A percentile compares a stretch with the other conserved stretches of the same genome.
These are phyloP conservation scores for Colletotrichum tropicicola DNA, from an alignment of 2,329 filamentous ascomycete species.

Conservation along the genomic window DNA sequence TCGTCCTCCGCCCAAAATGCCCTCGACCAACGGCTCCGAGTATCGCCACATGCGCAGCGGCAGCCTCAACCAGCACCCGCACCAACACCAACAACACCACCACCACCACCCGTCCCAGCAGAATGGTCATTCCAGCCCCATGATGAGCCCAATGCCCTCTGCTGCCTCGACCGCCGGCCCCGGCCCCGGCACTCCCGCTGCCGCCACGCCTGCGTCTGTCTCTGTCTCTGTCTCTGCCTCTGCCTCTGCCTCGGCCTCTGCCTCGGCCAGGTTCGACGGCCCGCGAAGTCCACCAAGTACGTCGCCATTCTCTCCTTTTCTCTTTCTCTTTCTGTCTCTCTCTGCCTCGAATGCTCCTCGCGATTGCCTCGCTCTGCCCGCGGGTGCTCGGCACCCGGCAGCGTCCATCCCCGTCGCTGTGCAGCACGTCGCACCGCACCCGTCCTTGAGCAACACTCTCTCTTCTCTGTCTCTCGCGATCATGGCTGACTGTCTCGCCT, in stretches of 20 bases:
- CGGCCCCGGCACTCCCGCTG: conserved; percentile 19
- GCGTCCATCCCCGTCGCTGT: not conserved
- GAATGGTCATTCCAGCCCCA: conserved; percentile 38
- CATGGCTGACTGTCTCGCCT: conserved; percentile 31
- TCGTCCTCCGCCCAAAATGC: conserved; percentile 31
- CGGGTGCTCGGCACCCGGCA: too few species aligned
- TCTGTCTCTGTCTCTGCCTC: not conserved
- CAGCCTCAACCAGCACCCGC: conserved; percentile 61
- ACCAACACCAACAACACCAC: conserved; percentile 36
- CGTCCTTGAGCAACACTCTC: conserved; percentile 23
- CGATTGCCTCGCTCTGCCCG: not conserved
- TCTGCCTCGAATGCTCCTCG: too few species aligned
- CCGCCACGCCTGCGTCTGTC: too few species aligned
- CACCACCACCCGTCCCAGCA: conserved; percentile 33
- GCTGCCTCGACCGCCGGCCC: conserved; percentile 2
- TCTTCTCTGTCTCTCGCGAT: not conserved
- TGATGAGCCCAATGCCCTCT: conserved; percentile 46
- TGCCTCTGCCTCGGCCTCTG: not conserved
- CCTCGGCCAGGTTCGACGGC: conserved; percentile 59
- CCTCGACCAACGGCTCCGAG: conserved; percentile 53
- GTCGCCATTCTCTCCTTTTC: conserved; percentile 38
- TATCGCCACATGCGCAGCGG: conserved; percentile 66
- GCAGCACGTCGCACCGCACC: conserved; percentile 28
- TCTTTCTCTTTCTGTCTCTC: not conserved
- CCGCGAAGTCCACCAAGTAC: conserved; percentile 71